Evolutionary conservation across 371 early-diverging fungal genomes (phyloP).

Genomic region (Paraphysoderma sedebokerense): DNA sequence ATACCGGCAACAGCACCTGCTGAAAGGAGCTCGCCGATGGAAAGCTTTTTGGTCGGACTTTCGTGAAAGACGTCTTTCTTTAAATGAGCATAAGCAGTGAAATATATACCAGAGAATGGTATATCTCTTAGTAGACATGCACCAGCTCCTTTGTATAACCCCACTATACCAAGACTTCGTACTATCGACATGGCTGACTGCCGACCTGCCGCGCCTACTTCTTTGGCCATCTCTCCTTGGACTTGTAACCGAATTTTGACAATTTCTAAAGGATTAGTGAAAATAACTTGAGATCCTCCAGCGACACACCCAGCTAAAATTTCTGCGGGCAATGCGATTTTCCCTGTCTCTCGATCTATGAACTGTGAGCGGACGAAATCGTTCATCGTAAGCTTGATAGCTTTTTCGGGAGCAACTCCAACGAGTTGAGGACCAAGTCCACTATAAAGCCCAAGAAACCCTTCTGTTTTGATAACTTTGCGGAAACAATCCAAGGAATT

Average conservation of each 20-base stretch:
- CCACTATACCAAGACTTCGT: conserved; percentile 76
- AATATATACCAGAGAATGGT: conserved; percentile 93
- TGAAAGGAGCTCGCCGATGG: conserved; percentile 56
- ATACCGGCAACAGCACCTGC: conserved; percentile 93
- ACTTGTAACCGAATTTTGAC: conserved; percentile 95
- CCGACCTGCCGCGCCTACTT: conserved; percentile 30
- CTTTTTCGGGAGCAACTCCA: conserved; percentile 95
- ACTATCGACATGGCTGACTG: conserved; percentile 76
- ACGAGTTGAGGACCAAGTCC: conserved; percentile 94
- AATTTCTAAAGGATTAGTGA: conserved; percentile 93
- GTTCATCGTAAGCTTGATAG: conserved; percentile 90
- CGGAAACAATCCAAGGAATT: conserved; percentile 87
- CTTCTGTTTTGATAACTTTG: conserved; percentile 86
- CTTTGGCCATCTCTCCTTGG: conserved; percentile 58
- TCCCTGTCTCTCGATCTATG: conserved; percentile 43
- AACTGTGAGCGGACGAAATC: conserved; percentile 70
- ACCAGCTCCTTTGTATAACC: conserved; percentile 85
- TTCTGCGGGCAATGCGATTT: conserved; percentile 58
- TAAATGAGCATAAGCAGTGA: conserved; percentile 85
- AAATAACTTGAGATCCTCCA: conserved; percentile 84
- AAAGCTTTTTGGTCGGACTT: conserved; percentile 47
- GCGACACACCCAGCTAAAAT: conserved; percentile 77
- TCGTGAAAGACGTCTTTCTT: conserved; percentile 74
- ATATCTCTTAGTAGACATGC: conserved; percentile 92
- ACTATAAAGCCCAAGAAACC: conserved; percentile 74